Conservation (phyloP, 768 basidiomycete genomes). For the Suillus variegatus region DNA sequence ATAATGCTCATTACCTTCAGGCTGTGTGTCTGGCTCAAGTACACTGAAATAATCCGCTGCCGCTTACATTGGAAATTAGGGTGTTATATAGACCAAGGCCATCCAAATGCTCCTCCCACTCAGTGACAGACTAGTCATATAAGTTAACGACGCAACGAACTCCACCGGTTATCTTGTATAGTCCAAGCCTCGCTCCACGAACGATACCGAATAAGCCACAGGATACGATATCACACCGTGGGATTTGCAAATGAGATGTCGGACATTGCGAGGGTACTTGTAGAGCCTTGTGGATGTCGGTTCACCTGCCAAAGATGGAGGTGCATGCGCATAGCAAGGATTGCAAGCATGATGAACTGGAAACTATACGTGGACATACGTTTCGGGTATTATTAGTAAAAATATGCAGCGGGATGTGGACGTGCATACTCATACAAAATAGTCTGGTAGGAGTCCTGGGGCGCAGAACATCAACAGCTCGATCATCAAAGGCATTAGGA, state of each 20-base stretch:
- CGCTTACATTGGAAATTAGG: no score
- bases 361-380: neutral
- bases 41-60: no score
- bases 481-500: no score
- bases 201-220: neutral
- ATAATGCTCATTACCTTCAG: no score
- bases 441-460: no score
- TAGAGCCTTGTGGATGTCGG: neutral
- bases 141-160: no score
- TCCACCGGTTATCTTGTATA: neutral
- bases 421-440: neutral
- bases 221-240: neutral
- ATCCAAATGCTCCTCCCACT: no score
- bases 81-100: neutral
- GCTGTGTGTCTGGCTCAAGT: no score
- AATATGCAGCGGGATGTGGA: neutral
- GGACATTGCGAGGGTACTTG: neutral
- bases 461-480: no score
- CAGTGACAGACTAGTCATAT: no score
- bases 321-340: no score
- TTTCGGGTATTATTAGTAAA: neutral
- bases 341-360: neutral
- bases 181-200: neutral
- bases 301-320: neutral
- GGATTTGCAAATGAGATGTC: neutral